Evolutionary conservation across 169 alveolate species (phyloP).

Genomic region (Plasmodium knowlesi): DNA sequence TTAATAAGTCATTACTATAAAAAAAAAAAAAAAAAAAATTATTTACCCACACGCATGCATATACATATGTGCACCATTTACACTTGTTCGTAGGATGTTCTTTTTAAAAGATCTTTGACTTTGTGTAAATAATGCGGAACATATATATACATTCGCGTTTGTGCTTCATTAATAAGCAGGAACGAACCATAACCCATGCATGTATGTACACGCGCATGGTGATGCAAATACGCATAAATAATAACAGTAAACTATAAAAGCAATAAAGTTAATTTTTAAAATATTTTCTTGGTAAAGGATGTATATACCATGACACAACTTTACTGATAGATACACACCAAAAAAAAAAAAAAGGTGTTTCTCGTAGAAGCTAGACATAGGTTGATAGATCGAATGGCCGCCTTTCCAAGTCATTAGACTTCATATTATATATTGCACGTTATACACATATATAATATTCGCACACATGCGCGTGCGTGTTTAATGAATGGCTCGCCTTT

Average conservation of each 20-base stretch:
- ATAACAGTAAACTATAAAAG: constrained; percentile 6
- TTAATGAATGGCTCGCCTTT: constrained; percentile 6
- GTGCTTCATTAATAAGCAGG: constrained; percentile 17
- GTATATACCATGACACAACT: not conserved
- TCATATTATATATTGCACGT: constrained; percentile 21
- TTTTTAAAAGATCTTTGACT: constrained; percentile 8
- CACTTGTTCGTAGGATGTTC: not conserved
- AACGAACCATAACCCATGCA: constrained; percentile 13
- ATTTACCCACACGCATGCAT: constrained; percentile 4
- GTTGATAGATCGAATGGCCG: not conserved
- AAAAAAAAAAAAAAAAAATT: constrained; percentile 16
- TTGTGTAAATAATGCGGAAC: constrained; percentile 1
- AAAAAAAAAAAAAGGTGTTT: constrained; percentile 3
- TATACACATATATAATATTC: constrained; percentile 28
- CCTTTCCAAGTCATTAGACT: not conserved
- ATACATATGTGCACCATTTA: constrained; percentile 3
- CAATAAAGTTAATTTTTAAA: constrained; percentile 42
- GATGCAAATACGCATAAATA: constrained; percentile 1
- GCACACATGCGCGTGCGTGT: not conserved
- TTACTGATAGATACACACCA: not conserved
- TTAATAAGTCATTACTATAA: constrained; percentile 40
- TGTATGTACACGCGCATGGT: constrained; percentile 5
- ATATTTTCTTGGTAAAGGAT: constrained; percentile 19
- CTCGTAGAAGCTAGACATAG: not conserved
- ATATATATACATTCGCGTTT: not conserved